Conservation (phyloP, 768 basidiomycete species). For the Mycena vulgaris region DNA sequence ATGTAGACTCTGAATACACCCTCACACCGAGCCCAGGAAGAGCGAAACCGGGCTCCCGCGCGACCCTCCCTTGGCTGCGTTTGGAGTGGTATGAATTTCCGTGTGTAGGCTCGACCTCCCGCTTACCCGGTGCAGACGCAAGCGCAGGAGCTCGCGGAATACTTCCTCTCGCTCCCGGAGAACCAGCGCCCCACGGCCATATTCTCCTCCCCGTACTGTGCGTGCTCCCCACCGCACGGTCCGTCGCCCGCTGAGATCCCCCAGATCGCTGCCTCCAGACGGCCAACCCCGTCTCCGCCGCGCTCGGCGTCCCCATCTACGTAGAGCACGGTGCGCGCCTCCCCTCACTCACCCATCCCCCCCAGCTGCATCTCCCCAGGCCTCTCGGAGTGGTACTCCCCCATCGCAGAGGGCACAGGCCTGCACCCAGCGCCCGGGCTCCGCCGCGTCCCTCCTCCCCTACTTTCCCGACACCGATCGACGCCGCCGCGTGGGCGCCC, state of each 20-base stretch:
- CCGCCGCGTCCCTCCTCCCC: slow-evolving; percentile 65
- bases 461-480: slow-evolving; percentile 72
- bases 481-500: slow-evolving; percentile 70
- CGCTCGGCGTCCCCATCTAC: slow-evolving; percentile 77
- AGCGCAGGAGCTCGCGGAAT: slow-evolving; percentile 78
- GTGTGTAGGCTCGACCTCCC: slow-evolving; percentile 3
- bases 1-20: slow-evolving; percentile 21
- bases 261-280: slow-evolving; percentile 93
- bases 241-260: slow-evolving; percentile 37
- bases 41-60: slow-evolving; percentile 76
- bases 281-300: slow-evolving; percentile 71
- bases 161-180: slow-evolving; percentile 75
- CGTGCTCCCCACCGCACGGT: slow-evolving; percentile 77
- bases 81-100: slow-evolving; percentile 68
- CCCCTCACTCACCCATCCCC: neutral
- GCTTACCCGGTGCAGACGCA: slow-evolving; percentile 62
- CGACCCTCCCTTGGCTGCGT: slow-evolving; percentile 82
- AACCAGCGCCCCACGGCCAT: slow-evolving; percentile 82
- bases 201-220: slow-evolving; percentile 91
- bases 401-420: slow-evolving; percentile 74
- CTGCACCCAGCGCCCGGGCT: slow-evolving; percentile 82
- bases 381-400: slow-evolving; percentile 86
- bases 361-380: slow-evolving; percentile 54
- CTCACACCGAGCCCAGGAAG: slow-evolving; percentile 58
- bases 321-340: slow-evolving; percentile 79